These are phyloP conservation scores for Camellia lanceoleosa DNA, from an alignment of 148 eudicot genomes.

Conservation along the genomic window DNA sequence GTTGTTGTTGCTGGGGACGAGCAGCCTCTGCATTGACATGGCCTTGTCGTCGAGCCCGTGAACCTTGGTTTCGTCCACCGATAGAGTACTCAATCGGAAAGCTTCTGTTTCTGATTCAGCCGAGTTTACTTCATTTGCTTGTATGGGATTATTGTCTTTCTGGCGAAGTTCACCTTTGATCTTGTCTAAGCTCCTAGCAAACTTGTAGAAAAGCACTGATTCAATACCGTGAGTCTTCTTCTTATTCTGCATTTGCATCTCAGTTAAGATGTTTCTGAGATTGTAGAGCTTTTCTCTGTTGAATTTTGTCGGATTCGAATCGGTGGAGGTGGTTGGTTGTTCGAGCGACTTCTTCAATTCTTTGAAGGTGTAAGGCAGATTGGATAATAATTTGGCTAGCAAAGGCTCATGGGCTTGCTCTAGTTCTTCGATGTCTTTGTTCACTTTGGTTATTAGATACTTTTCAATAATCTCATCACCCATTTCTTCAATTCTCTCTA, in stretches of 20 bases:
- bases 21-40: conserved; percentile 17
- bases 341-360: background rate
- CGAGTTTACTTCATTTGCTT: background rate
- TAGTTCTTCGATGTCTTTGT: background rate
- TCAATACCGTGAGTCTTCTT: background rate
- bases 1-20: background rate
- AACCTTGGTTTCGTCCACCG: conserved; percentile 7
- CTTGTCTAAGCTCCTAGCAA: background rate
- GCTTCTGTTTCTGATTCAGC: background rate
- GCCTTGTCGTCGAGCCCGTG: conserved; percentile 19
- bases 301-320: background rate
- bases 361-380: background rate
- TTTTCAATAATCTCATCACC: conserved; percentile 12
- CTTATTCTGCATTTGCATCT: conserved; percentile 14
- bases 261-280: conserved; percentile 19
- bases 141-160: background rate
- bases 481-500: background rate
- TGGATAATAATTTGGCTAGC: background rate
- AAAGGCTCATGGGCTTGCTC: background rate
- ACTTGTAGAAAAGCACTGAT: background rate
- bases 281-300: conserved; percentile 19
- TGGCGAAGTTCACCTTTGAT: conserved; percentile 5
- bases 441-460: conserved; percentile 5
- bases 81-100: conserved; percentile 24
- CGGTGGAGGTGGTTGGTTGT: background rate